Evolutionary conservation across 2,329 filamentous ascomycete genomes (phyloP), one percentile per base, ranked within the genome.

Genomic region (Xenoacremonium recifei): DNA sequence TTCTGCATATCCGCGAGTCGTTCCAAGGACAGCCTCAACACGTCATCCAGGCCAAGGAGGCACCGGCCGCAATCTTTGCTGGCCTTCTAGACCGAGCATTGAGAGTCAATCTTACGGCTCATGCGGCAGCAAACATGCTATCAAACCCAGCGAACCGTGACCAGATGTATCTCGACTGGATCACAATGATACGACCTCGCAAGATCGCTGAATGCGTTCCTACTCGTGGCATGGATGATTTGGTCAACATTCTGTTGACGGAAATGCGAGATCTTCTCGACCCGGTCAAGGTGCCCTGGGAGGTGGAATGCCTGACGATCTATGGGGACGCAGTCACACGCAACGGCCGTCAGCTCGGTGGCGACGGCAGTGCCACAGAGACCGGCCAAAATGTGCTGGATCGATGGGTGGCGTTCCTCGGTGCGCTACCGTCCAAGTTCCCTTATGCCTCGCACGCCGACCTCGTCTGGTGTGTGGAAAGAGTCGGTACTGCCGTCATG

Each of bases 111-210:
- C 79, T 93, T 45, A 89, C 92, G 16, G 93, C 93, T 3, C 92
- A 97, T 60, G 91, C 93, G 2, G 90, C 92, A 2, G 92, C 91
- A 17, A 95, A 93, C 49, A 90, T 96, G 79, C 76, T 99, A 11
- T 89, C 89, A 6, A 89, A 92, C 57, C 84, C 89, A 15, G 87
- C 89, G 34, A 95, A 95, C 61, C 82, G 93, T 40, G 89, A 93
- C 51, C 87, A 93, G 59, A 97, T 99, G 93, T 96, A 93, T 72
- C 74, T 85, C 37, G 93, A 99, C 60, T 96, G 91, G 84, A 82
- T 89, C 30, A 81, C 73, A 3, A 78, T 79, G 68, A 79, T 85
- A 21, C 72, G 78, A 19, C 70, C 79, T 9, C 75, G 80, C 35
- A 84, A 84, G 58, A 67, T 84, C 43, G 79, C 80, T 1, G 80